Percentiles rank a stretch among this genome's conserved stretches.
Evolutionary conservation across 805 yeast species (phyloP).

Genomic region (Isabelozyma heimii): DNA sequence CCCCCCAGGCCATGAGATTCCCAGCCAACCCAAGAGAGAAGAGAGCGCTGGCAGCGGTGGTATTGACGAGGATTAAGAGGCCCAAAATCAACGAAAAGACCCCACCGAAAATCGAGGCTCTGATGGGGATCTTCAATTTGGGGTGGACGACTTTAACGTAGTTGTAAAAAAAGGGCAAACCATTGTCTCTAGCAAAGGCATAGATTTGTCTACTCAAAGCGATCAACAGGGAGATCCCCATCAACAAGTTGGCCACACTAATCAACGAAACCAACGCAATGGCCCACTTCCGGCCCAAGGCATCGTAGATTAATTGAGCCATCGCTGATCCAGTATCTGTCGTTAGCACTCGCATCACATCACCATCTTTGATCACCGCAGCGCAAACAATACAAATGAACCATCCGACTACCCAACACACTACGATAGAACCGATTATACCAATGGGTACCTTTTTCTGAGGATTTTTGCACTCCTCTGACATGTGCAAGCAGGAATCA

Average conservation of each 20-base stretch:
- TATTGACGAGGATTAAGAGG: constrained; percentile 53
- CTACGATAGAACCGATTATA: constrained; percentile 55
- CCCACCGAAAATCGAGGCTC: constrained; percentile 59
- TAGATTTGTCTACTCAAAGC: constrained; percentile 71
- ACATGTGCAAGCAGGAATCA: constrained; percentile 70
- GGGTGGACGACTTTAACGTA: constrained; percentile 57
- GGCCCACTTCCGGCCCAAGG: constrained; percentile 65
- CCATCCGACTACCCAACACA: constrained; percentile 60
- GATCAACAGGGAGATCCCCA: constrained; percentile 63
- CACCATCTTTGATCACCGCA: constrained; percentile 53
- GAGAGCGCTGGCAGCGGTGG: constrained; percentile 62
- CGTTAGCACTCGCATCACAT: constrained; percentile 37
- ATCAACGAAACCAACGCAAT: constrained; percentile 59
- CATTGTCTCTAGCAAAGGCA: constrained; percentile 78
- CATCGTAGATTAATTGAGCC: constrained; percentile 62
- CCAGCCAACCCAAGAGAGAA: constrained; percentile 65
- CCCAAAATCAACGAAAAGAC: constrained; percentile 51
- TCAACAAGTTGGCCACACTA: constrained; percentile 59
- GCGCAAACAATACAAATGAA: constrained; percentile 49
- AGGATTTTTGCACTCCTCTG: constrained; percentile 68
- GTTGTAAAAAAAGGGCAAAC: constrained; percentile 57
- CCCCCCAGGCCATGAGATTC: constrained; percentile 59
- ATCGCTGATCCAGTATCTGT: constrained; percentile 57
- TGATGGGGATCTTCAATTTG: constrained; percentile 59
- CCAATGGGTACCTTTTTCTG: constrained; percentile 64